These are phyloP conservation scores for Arthrobotrys musiformis DNA, from an alignment of 2,329 filamentous ascomycete genomes.

Conservation along the genomic window DNA sequence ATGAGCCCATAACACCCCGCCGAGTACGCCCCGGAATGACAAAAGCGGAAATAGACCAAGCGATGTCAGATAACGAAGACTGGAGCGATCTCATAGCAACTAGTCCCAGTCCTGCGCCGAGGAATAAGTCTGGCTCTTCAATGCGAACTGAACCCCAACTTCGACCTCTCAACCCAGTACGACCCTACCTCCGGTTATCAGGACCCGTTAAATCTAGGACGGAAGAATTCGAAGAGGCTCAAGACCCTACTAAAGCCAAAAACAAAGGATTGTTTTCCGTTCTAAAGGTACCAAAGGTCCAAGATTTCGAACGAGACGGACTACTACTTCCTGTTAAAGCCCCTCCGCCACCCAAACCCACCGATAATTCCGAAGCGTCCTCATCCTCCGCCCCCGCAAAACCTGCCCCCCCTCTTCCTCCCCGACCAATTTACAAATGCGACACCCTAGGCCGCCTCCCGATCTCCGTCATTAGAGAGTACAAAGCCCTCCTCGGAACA, in stretches of 20 bases:
- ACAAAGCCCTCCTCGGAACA: neutral
- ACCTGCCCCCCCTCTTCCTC: neutral
- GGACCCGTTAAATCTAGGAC: neutral
- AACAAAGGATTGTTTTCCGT: too few relatives aligned
- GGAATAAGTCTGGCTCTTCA: neutral
- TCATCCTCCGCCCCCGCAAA: neutral
- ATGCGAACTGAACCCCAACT: neutral
- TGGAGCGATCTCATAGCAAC: neutral
- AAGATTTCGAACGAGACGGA: too few relatives aligned
- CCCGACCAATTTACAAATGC: too few relatives aligned
- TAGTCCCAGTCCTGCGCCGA: neutral
- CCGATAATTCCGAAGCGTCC: neutral
- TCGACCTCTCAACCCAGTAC: neutral
- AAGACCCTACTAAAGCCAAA: neutral
- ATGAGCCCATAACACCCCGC: neutral
- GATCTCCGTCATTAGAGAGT: neutral
- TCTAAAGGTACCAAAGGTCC: too few relatives aligned
- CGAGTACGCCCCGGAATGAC: conserved; percentile 13
- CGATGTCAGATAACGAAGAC: neutral
- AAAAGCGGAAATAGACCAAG: conserved; percentile 1
- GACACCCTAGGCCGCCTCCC: neutral
- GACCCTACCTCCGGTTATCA: neutral
- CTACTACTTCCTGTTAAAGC: too few relatives aligned
- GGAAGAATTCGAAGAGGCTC: neutral
- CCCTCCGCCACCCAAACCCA: neutral